Percentiles rank a stretch among this genome's conserved stretches.
phyloP scores from a whole-genome alignment of 305 asterid genomes.

The Euphrasia arctica region DNA sequence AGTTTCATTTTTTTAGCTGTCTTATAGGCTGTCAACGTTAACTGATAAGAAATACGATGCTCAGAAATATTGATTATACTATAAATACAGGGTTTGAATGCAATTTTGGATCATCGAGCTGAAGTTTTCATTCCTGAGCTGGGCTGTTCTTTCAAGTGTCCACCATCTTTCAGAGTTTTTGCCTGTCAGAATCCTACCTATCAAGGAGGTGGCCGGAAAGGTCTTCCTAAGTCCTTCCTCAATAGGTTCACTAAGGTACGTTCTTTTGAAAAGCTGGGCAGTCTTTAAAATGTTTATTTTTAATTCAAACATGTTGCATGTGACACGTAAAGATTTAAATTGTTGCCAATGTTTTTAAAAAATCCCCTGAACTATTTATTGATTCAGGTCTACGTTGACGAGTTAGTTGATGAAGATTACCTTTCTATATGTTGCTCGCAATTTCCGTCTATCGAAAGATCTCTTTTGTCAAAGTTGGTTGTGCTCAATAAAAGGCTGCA shows the following conservation, averaged over 20 bases:
- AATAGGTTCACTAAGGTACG: conserved; percentile 96
- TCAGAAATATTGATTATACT: conserved; percentile 21
- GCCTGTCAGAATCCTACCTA: conserved; percentile 97
- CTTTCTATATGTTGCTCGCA: conserved; percentile 70
- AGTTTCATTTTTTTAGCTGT: conserved; percentile 15
- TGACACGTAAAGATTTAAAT: conserved; percentile 15
- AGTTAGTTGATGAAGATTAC: conserved; percentile 83
- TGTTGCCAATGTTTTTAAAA: conserved; percentile 14
- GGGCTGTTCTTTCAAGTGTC: conserved; percentile 83
- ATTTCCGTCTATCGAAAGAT: conserved; percentile 60
- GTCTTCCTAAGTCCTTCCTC: conserved; percentile 96
- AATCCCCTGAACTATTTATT: conserved; percentile 25
- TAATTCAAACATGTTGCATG: conserved; percentile 17
- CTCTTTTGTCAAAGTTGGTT: conserved; percentile 60
- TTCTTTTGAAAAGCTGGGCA: background rate
- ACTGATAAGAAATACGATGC: conserved; percentile 15
- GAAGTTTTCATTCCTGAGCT: conserved; percentile 98
- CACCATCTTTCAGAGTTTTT: conserved; percentile 84
- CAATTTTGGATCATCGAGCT: conserved; percentile 96
- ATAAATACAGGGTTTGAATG: conserved; percentile 75
- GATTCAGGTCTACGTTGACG: conserved; percentile 90
- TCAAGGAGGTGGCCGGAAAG: conserved; percentile 99
- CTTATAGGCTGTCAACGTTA: conserved; percentile 9
- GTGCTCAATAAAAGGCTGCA: conserved; percentile 68
- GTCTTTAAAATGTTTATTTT: conserved; percentile 13